These are phyloP conservation scores for Boeremia lycopersici DNA, from an alignment of 2,329 filamentous ascomycete genomes.

Conservation along the genomic window DNA sequence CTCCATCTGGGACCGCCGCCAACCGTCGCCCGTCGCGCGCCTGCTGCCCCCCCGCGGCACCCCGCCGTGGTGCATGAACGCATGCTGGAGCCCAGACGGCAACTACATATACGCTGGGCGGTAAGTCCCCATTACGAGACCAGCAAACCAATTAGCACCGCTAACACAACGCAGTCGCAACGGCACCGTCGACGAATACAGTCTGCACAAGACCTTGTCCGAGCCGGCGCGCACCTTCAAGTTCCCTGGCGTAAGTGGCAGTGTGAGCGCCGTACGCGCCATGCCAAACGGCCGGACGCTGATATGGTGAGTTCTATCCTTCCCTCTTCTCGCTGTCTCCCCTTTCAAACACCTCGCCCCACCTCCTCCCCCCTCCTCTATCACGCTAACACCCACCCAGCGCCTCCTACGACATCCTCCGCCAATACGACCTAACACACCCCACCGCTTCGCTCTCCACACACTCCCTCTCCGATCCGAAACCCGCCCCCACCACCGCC, in stretches of 20 bases:
- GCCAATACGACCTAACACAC: slow-evolving; percentile 85
- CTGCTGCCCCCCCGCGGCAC: slow-evolving; percentile 76
- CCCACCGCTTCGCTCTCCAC: slow-evolving; percentile 39
- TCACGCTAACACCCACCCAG: slow-evolving; percentile 50
- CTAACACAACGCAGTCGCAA: slow-evolving; percentile 61
- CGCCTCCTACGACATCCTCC: slow-evolving; percentile 90
- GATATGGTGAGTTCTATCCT: slow-evolving; percentile 67
- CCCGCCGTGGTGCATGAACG: slow-evolving; percentile 96
- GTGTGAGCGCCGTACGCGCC: slow-evolving; percentile 83
- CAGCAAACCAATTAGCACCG: not conserved
- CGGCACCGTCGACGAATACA: slow-evolving; percentile 92
- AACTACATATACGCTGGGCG: slow-evolving; percentile 94
- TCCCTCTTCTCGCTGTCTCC: not conserved
- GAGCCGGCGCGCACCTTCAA: slow-evolving; percentile 79
- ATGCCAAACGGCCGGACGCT: slow-evolving; percentile 95
- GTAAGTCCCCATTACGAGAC: not conserved
- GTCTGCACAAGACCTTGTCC: slow-evolving; percentile 78
- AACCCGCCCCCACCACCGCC: slow-evolving; percentile 56
- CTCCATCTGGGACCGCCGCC: slow-evolving; percentile 89
- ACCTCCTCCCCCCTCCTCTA: not conserved
- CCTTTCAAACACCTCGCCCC: no score
- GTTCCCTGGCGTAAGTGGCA: slow-evolving; percentile 86
- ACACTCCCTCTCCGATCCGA: slow-evolving; percentile 52
- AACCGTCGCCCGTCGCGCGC: slow-evolving; percentile 75
- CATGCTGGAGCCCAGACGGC: slow-evolving; percentile 94